A percentile compares a stretch with the other conserved stretches of the same genome.
Conservation (phyloP, 441 rosid genomes). For the Gossypium gossypioides region DNA sequence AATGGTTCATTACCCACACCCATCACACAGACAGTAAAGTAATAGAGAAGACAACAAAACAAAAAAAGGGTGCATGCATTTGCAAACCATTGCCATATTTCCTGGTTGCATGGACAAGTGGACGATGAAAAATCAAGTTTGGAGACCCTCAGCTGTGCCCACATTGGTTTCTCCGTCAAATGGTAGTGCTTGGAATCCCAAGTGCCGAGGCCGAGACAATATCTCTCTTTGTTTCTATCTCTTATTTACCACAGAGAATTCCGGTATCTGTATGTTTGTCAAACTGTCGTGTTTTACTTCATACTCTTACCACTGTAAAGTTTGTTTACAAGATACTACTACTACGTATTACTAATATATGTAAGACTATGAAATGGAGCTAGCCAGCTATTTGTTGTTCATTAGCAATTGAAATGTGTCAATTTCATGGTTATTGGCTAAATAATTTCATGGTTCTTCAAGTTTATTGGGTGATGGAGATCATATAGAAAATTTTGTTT, state of each 20-base stretch:
- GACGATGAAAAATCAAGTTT: not conserved
- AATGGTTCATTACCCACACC: slow-evolving; percentile 18
- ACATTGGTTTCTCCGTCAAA: slow-evolving; percentile 6
- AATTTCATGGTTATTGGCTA: not conserved
- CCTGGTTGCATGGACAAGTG: slow-evolving; percentile 27
- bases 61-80: not conserved
- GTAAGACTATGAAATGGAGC: not conserved
- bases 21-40: slow-evolving; percentile 25
- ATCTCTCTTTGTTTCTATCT: not conserved
- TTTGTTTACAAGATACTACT: not conserved
- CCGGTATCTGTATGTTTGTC: not conserved
- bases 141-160: not conserved
- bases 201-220: slow-evolving; percentile 6
- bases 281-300: not conserved
- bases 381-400: not conserved
- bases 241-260: not conserved
- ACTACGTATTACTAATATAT: not conserved
- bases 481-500: not conserved
- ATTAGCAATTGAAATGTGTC: not conserved
- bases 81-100: slow-evolving; percentile 10
- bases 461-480: not conserved
- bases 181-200: slow-evolving; percentile 5
- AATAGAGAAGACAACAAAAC: not conserved
- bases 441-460: not conserved
- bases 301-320: not conserved